phyloP scores from a whole-genome alignment of 2,329 filamentous ascomycete species.

The Fusarium anguioides region DNA sequence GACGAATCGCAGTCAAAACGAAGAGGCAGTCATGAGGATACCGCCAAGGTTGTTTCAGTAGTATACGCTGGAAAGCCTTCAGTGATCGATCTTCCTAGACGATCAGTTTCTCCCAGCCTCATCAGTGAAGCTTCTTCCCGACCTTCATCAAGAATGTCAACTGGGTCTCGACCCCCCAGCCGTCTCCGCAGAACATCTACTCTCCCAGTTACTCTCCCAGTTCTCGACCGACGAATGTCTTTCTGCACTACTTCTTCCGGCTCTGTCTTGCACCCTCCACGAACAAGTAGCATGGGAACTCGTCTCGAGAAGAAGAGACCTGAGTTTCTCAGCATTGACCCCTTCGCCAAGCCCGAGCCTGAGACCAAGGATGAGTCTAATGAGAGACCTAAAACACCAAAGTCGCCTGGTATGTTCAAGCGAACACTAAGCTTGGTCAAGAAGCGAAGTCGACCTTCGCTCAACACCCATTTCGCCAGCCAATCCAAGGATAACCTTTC shows the following conservation, averaged over 20 bases:
- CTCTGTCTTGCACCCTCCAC: slow-evolving; percentile 51
- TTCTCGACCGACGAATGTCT: slow-evolving; percentile 49
- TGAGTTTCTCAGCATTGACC: slow-evolving; percentile 65
- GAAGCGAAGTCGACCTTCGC: slow-evolving; percentile 64
- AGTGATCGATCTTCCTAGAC: slow-evolving; percentile 62
- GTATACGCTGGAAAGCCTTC: slow-evolving; percentile 69
- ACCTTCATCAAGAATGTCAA: slow-evolving; percentile 36
- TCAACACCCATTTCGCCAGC: slow-evolving; percentile 53
- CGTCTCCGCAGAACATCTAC: slow-evolving; percentile 48
- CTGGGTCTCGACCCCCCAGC: slow-evolving; percentile 36
- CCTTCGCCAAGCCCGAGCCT: slow-evolving; percentile 55
- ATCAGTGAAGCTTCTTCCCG: slow-evolving; percentile 46
- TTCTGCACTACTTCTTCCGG: slow-evolving; percentile 50
- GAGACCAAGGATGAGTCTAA: slow-evolving; percentile 47
- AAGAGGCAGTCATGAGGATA: slow-evolving; percentile 63
- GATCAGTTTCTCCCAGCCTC: slow-evolving; percentile 57
- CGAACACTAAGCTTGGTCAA: slow-evolving; percentile 65
- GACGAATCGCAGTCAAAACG: slow-evolving; percentile 48
- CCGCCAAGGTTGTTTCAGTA: slow-evolving; percentile 68
- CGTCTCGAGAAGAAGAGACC: slow-evolving; percentile 54
- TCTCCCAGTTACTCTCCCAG: slow-evolving; percentile 50
- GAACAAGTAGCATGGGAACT: slow-evolving; percentile 58
- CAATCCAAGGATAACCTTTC: slow-evolving; percentile 50
- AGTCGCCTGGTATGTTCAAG: slow-evolving; percentile 60
- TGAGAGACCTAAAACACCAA: slow-evolving; percentile 52